phyloP scores from a whole-genome alignment of 495 filamentous ascomycete species.

The Penicillium egyptiacum region DNA sequence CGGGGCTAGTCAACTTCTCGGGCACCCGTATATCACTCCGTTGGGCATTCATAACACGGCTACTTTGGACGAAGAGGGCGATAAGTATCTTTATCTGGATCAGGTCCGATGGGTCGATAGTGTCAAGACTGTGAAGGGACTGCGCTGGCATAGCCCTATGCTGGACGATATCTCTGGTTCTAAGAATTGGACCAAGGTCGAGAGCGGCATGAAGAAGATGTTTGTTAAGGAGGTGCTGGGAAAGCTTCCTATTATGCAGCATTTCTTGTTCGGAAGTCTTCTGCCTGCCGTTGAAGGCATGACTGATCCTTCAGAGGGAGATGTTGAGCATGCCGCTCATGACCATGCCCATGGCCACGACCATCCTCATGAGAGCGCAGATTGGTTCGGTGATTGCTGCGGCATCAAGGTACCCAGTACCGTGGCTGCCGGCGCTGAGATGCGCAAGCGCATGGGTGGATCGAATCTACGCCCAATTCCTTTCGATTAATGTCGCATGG shows the following conservation, averaged over 20 bases:
- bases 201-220: constrained; percentile 94
- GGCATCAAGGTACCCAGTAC: constrained; percentile 97
- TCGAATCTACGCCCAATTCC: constrained; percentile 78
- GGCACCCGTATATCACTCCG: constrained; percentile 85
- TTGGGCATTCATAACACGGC: constrained; percentile 81
- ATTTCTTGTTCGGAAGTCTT: constrained; percentile 88
- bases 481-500: constrained; percentile 64
- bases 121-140: constrained; percentile 92
- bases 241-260: constrained; percentile 97
- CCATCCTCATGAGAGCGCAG: constrained; percentile 38
- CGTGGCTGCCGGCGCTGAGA: constrained; percentile 82
- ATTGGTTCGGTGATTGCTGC: constrained; percentile 93
- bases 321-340: constrained; percentile 56
- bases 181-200: constrained; percentile 88
- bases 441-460: constrained; percentile 68
- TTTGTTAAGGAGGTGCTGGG: constrained; percentile 89
- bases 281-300: constrained; percentile 79
- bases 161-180: constrained; percentile 95
- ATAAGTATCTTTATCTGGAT: constrained; percentile 83
- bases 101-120: constrained; percentile 93
- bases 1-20: constrained; percentile 85
- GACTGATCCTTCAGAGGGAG: constrained; percentile 55
- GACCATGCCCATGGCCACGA: constrained; percentile 64
- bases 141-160: constrained; percentile 98
- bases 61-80: constrained; percentile 79